Conservation (phyloP, 495 filamentous ascomycete genomes). For the Trypethelium eluteriae region DNA sequence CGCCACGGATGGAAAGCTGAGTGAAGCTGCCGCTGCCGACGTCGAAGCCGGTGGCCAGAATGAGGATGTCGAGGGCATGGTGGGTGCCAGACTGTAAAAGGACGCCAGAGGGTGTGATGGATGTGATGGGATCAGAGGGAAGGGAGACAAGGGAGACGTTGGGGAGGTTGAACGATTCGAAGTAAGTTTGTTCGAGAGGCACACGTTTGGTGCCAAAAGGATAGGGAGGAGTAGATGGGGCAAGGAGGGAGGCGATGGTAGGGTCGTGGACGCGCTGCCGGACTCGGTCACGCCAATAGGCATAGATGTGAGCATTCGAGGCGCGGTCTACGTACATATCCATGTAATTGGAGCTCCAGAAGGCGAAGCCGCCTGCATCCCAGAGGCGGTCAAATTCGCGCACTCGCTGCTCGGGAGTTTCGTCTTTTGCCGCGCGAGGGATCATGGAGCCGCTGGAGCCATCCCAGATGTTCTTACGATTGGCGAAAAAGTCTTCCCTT, state of each 20-base stretch:
- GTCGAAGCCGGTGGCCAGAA: constrained; percentile 28
- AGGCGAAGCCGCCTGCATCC: constrained; percentile 18
- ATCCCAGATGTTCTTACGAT: neutral
- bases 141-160: constrained; percentile 24
- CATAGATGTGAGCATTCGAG: constrained; percentile 22
- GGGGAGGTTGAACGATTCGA: constrained; percentile 25
- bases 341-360: constrained; percentile 20
- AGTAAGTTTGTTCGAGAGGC: constrained; percentile 26
- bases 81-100: constrained; percentile 6
- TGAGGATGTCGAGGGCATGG: constrained; percentile 23
- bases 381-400: constrained; percentile 20
- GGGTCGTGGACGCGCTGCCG: constrained; percentile 25
- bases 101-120: constrained; percentile 17
- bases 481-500: constrained; percentile 17
- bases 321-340: constrained; percentile 22
- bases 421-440: constrained; percentile 14
- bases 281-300: constrained; percentile 22
- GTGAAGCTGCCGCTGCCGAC: constrained; percentile 19
- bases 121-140: constrained; percentile 20
- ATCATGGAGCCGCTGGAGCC: neutral
- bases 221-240: constrained; percentile 15
- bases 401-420: constrained; percentile 20
- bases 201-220: constrained; percentile 22
- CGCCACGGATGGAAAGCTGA: constrained; percentile 17
- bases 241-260: constrained; percentile 22